Evolutionary conservation across 495 filamentous ascomycete species (phyloP), one percentile per base, ranked within the genome.

Genomic region (Cudoniella acicularis): DNA sequence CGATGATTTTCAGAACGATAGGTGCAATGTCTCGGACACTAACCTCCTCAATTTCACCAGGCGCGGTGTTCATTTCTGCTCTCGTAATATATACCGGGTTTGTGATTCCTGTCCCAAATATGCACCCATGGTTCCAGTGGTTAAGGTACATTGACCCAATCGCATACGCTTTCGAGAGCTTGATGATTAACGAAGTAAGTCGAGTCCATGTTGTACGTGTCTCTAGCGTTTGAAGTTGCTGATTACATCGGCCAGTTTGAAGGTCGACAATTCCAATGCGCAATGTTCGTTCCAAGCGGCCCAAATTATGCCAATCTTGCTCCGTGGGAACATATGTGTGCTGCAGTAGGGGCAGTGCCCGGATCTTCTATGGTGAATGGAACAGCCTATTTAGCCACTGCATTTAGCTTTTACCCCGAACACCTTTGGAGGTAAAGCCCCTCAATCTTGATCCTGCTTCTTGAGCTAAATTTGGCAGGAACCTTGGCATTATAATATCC

Each of bases 401-500:
- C n/a, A n/a, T n/a, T n/a, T n/a, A n/a, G n/a, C n/a, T n/a, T n/a
- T n/a, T n/a, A n/a, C n/a, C n/a, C n/a, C n/a, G n/a, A n/a, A n/a
- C n/a, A n/a, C n/a, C n/a, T n/a, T n/a, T n/a, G n/a, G n/a, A n/a
- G n/a, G n/a, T n/a, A n/a, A n/a, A n/a, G n/a, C n/a, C n/a, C n/a
- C n/a, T n/a, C n/a, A n/a, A n/a, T n/a, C n/a, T n/a, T n/a, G n/a
- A n/a, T n/a, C n/a, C 16, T 24, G 6, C 6, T 6, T 8, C 3
- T 3, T 3, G 6, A 13, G 18, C 1, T 47, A 62, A 0, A 20
- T 55, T n/a, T 78, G 87, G 22, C 47, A 59, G 21, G 54, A 87
- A 88, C 64, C 72, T 83, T 17, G 85, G 83, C 16, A 85, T 89
- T 43, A 65, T 88, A 17, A 60, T 83, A 30, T 82, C 66, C 0